Evolutionary conservation across 176 grass and related monocot genomes (phyloP).

Genomic region (Ensete glaucum): DNA sequence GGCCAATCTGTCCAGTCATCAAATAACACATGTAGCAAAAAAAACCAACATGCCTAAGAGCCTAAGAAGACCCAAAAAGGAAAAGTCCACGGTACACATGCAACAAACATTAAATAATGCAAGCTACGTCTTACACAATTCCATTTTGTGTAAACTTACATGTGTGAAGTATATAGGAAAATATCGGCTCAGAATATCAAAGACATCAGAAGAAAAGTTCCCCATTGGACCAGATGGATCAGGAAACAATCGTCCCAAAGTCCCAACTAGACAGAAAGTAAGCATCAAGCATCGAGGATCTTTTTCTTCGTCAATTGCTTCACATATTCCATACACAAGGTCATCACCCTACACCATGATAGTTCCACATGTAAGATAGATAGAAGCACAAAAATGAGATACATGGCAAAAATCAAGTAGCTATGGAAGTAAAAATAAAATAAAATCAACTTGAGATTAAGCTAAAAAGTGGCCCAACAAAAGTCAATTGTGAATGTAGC

Average conservation of each 20-base stretch:
- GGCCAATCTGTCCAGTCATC: not conserved
- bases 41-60: not conserved
- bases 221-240: slow-evolving; percentile 44
- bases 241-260: slow-evolving; percentile 48
- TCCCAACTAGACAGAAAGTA: slow-evolving; percentile 60
- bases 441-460: too few species aligned
- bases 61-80: not conserved
- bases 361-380: slow-evolving; percentile 25
- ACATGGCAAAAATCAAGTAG: slow-evolving; percentile 10
- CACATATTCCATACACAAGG: slow-evolving; percentile 49
- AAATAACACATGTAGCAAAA: not conserved
- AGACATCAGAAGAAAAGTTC: slow-evolving; percentile 51
- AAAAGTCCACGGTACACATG: not conserved
- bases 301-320: slow-evolving; percentile 87
- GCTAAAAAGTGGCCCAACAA: too few species aligned
- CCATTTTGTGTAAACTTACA: slow-evolving; percentile 43
- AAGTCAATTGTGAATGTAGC: too few species aligned
- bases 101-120: not conserved
- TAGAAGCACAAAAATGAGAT: slow-evolving; percentile 10
- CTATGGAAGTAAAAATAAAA: not conserved
- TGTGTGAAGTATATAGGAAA: slow-evolving; percentile 94
- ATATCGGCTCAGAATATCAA: slow-evolving; percentile 87
- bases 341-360: slow-evolving; percentile 54
- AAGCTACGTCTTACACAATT: not conserved
- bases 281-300: slow-evolving; percentile 76